A percentile compares a stretch with the other conserved stretches of the same genome.
phyloP scores from a whole-genome alignment of 1,284 basidiomycete species.

The Leccinum insigne region DNA sequence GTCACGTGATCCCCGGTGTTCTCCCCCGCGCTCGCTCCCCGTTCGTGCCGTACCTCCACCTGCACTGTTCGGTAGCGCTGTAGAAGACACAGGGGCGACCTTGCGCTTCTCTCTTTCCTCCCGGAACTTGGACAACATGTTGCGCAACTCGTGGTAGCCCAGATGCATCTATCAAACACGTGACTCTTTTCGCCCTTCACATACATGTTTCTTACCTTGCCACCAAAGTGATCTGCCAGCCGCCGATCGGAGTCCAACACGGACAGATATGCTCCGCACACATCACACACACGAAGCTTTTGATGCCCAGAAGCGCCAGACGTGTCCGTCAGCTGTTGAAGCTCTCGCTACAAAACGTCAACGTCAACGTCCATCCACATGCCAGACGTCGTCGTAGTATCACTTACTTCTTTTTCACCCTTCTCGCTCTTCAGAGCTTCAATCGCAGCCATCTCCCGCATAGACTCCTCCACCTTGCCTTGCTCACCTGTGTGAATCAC shows the following conservation, averaged over 20 bases:
- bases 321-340: conserved; percentile 96
- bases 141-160: conserved; percentile 96
- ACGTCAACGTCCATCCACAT: background rate
- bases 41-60: conserved; percentile 38
- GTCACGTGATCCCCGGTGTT: conserved; percentile 55
- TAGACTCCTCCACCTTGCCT: conserved; percentile 98
- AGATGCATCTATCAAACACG: conserved; percentile 84
- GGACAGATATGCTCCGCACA: conserved; percentile 98
- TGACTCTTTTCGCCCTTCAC: conserved; percentile 19
- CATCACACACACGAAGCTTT: conserved; percentile 98
- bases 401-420: conserved; percentile 86
- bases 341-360: conserved; percentile 65
- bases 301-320: conserved; percentile 99
- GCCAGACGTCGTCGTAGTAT: background rate
- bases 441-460: conserved; percentile 96
- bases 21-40: conserved; percentile 43
- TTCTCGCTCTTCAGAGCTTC: conserved; percentile 98
- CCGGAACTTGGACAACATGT: conserved; percentile 87
- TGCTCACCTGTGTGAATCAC: conserved; percentile 69
- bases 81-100: conserved; percentile 47
- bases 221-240: conserved; percentile 99
- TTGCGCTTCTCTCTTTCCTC: conserved; percentile 88
- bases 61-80: conserved; percentile 24
- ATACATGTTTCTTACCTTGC: conserved; percentile 69
- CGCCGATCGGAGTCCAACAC: conserved; percentile 98